These are phyloP conservation scores for Globisporangium emineosum DNA, from an alignment of 352 stramenopile genomes.

Conservation along the genomic window DNA sequence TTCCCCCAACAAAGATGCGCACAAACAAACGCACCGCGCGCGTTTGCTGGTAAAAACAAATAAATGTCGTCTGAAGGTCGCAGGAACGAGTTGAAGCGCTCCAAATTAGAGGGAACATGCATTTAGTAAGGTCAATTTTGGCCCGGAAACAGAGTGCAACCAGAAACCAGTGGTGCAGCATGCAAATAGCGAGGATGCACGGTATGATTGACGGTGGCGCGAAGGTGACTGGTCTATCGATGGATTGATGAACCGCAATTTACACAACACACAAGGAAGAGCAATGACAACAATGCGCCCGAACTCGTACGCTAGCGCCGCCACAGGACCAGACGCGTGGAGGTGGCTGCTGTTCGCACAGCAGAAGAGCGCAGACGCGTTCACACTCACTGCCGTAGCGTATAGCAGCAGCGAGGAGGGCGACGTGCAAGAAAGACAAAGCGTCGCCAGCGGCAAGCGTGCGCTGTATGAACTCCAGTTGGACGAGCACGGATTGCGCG, in stretches of 20 bases:
- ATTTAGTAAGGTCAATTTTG: neutral
- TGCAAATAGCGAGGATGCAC: neutral
- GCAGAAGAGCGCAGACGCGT: slow-evolving; percentile 10
- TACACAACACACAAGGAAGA: too few species aligned
- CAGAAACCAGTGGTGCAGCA: neutral
- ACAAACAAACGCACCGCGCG: too few species aligned
- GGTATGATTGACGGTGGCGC: neutral
- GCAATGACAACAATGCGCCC: slow-evolving; percentile 6
- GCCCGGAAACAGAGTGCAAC: neutral
- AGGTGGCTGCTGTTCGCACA: slow-evolving; percentile 51
- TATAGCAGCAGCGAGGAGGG: neutral
- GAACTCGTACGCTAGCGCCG: slow-evolving; percentile 33
- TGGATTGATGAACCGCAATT: too few species aligned
- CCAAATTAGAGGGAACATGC: neutral
- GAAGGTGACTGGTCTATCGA: neutral
- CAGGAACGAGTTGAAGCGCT: slow-evolving; percentile 5
- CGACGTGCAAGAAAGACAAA: neutral
- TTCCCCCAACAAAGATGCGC: neutral
- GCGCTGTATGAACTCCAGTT: slow-evolving; percentile 38
- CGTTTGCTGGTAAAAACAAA: neutral
- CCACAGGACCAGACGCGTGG: slow-evolving; percentile 18
- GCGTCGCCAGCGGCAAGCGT: neutral
- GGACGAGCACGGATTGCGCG: slow-evolving; percentile 5
- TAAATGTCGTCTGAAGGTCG: slow-evolving; percentile 7
- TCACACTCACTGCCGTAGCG: slow-evolving; percentile 39